Evolutionary conservation across 176 grass and related monocot genomes (phyloP), one percentile per base, ranked within the genome.

Genomic region (Rhynchospora pubera): DNA sequence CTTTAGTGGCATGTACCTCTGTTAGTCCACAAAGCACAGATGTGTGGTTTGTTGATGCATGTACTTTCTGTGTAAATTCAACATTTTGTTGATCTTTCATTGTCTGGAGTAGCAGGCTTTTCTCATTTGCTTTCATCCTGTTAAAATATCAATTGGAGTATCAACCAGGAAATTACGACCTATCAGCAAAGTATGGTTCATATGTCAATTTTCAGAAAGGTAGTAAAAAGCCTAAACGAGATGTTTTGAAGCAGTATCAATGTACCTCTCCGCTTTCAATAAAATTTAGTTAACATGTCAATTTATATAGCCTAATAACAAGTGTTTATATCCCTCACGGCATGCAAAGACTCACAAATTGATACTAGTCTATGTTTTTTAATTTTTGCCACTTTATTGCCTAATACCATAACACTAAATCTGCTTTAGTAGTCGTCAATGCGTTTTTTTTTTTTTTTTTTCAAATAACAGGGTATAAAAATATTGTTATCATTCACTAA

Each of bases 31-130:
- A 44, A 70, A 75, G 71, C 46, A 75, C 71, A 2, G 46, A 74
- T 74, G 46, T 75, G 48, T 52, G 72, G 9, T 55, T 56, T 76
- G 72, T 55, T 55, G 23, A 30, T 15, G 44, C 11, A 76, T 55
- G 72, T 76, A 46, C 47, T 22, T 52, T 74, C 3, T 44, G 3
- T 74, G 70, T 77, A 51, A 51, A 30, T 23, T 69, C 79, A 82
- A 82, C 79, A 66, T 52, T 67, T 82, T 82, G 79, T 82, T 82
- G 79, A 82, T 82, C 65, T 32, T 63, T 82, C 14, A 52, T 47
- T 67, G 32, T 30, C 72, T n/a, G 48, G 48, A 34, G n/a, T 48
- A 51, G 59, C 7, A 45, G 22, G 45, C 45, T 18, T 57, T 77
- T n/a, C n/a, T 56, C 61, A n/a, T 72, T n/a, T 65, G 52, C 15